Conservation (phyloP, 345 rosid genomes). For the Populus deltoides region DNA sequence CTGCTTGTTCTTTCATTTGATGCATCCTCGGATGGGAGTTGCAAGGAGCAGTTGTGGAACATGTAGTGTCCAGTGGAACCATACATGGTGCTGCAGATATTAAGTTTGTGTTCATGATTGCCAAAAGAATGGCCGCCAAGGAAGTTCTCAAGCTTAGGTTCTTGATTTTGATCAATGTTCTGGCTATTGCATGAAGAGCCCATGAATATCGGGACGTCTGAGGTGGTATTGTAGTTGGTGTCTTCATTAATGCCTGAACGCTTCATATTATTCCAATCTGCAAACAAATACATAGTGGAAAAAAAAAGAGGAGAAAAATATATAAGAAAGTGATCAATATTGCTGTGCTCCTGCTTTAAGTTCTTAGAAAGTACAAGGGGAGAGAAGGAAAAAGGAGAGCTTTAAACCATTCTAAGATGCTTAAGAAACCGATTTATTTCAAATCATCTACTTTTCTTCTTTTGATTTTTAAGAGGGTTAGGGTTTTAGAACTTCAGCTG, state of each 20-base stretch:
- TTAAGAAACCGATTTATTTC: not conserved
- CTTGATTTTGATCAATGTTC: slow-evolving; percentile 6
- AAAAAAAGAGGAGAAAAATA: not conserved
- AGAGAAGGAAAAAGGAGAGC: not conserved
- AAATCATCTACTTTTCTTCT: not conserved
- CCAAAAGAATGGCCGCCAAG: slow-evolving; percentile 18
- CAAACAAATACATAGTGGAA: not conserved
- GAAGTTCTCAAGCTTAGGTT: slow-evolving; percentile 30
- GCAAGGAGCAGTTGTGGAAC: slow-evolving; percentile 22
- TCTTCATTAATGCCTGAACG: slow-evolving; percentile 36
- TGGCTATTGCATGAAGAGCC: slow-evolving; percentile 17
- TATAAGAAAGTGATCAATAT: not conserved
- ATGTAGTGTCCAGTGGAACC: slow-evolving; percentile 5
- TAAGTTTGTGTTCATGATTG: slow-evolving; percentile 13
- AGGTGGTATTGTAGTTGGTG: slow-evolving; percentile 17
- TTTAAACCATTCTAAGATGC: not conserved
- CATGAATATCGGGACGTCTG: slow-evolving; percentile 30
- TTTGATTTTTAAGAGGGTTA: not conserved
- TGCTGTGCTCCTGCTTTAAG: not conserved
- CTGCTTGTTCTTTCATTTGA: slow-evolving; percentile 11
- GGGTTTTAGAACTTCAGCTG: slow-evolving; percentile 21
- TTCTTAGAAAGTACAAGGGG: not conserved
- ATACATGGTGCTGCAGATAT: slow-evolving; percentile 1
- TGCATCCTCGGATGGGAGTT: slow-evolving; percentile 6
- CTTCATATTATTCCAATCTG: slow-evolving; percentile 40